Conservation (phyloP, 345 rosid genomes). For the Adansonia digitata region DNA sequence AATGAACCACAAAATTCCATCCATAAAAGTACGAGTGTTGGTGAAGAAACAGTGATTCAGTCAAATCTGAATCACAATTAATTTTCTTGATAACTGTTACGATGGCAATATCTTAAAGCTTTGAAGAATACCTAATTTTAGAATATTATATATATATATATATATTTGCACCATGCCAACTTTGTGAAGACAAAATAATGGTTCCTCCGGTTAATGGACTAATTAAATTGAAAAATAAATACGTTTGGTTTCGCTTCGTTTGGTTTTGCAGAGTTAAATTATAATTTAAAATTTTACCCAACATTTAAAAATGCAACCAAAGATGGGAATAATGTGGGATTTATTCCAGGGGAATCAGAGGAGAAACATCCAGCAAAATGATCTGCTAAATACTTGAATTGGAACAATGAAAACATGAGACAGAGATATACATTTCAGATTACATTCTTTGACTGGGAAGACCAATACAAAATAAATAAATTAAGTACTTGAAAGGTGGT, state of each 20-base stretch:
- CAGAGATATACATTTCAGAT: background rate
- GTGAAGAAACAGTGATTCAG: background rate
- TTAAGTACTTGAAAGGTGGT: background rate
- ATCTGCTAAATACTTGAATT: background rate
- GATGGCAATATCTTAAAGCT: background rate
- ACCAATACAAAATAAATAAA: background rate
- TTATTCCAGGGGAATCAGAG: too few relatives aligned
- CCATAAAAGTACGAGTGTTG: background rate
- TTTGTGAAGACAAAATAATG: background rate
- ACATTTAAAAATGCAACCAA: too few relatives aligned
- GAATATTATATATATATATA: too few relatives aligned
- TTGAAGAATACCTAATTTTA: background rate
- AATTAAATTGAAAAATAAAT: background rate
- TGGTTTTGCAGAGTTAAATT: too few relatives aligned
- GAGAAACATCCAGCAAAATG: background rate
- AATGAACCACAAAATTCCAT: background rate
- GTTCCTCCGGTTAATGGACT: too few relatives aligned
- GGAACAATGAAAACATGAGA: background rate
- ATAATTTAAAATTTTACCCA: too few relatives aligned
- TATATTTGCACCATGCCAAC: background rate
- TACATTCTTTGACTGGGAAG: background rate
- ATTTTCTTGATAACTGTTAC: background rate
- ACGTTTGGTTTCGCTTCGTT: too few relatives aligned
- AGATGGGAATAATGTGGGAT: too few relatives aligned
- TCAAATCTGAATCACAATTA: background rate